phyloP scores from a whole-genome alignment of 306 rosid species.

The Vigna reflexopilosa region DNA sequence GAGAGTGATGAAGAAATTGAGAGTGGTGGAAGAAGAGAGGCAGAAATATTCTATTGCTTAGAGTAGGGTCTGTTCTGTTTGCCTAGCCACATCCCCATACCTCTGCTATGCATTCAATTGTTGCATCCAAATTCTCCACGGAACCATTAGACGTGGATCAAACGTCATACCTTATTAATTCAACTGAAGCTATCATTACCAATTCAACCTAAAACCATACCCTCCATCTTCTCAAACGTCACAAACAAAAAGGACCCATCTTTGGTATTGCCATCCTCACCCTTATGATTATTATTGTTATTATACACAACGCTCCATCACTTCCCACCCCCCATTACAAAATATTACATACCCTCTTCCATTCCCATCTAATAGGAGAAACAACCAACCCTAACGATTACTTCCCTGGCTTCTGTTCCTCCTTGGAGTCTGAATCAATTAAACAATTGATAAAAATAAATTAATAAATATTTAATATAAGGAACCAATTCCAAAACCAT shows the following conservation, averaged over 20 bases:
- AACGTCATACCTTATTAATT: slow-evolving; percentile 18
- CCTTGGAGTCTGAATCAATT: slow-evolving; percentile 22
- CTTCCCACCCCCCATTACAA: neutral
- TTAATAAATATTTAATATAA: neutral
- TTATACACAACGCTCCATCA: neutral
- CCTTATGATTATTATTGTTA: neutral
- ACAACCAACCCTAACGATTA: slow-evolving; percentile 24
- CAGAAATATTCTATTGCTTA: neutral
- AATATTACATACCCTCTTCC: neutral
- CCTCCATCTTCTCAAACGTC: slow-evolving; percentile 32
- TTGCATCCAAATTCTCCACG: neutral
- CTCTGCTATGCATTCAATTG: neutral
- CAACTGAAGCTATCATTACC: neutral
- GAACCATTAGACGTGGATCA: neutral
- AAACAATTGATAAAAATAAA: slow-evolving; percentile 31
- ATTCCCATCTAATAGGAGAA: slow-evolving; percentile 31
- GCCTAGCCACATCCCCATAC: slow-evolving; percentile 7
- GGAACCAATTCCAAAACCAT: slow-evolving; percentile 16
- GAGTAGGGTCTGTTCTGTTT: neutral
- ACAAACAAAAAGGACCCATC: slow-evolving; percentile 7
- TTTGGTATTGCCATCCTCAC: neutral
- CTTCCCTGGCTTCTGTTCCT: neutral
- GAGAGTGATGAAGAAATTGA: neutral
- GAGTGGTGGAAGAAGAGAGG: neutral
- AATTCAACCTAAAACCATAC: neutral